Percentiles rank a stretch among this genome's conserved stretches.
These are phyloP conservation scores for Immersiella caudata DNA, from an alignment of 495 filamentous ascomycete species.

Conservation along the genomic window DNA sequence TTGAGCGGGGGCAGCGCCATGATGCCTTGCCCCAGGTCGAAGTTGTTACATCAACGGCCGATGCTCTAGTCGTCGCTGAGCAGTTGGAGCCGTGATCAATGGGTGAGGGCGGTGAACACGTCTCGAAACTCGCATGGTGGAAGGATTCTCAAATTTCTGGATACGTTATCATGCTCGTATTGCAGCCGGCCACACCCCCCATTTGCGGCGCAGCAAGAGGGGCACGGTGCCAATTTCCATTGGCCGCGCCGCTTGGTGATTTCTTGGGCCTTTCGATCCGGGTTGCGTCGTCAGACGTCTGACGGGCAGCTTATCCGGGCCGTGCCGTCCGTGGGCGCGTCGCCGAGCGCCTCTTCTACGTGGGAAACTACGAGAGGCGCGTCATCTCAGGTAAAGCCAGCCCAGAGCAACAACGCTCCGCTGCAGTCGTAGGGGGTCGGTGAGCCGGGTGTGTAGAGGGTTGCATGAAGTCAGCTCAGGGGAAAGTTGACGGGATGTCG, in stretches of 20 bases:
- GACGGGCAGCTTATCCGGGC: too few relatives aligned
- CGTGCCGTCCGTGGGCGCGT: too few relatives aligned
- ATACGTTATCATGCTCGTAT: not conserved
- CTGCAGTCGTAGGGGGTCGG: too few relatives aligned
- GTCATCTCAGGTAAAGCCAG: too few relatives aligned
- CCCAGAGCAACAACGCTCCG: too few relatives aligned
- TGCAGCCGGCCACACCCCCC: not conserved
- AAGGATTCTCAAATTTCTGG: not conserved
- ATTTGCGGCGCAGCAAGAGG: not conserved
- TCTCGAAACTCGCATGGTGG: not conserved
- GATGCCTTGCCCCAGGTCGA: not conserved
- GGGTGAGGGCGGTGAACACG: not conserved
- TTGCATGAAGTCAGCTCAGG: not conserved
- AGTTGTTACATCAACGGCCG: not conserved
- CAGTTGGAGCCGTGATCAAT: not conserved
- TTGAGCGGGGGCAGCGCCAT: slow-evolving; percentile 13
- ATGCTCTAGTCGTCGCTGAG: not conserved
- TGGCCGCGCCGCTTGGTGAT: not conserved
- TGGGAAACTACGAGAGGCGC: too few relatives aligned
- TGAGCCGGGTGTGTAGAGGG: not conserved
- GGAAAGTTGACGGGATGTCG: too few relatives aligned
- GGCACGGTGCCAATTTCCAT: not conserved
- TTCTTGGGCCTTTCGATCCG: not conserved
- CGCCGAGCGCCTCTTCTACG: too few relatives aligned
- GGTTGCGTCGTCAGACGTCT: not conserved